Base-by-base conservation (phyloP, 306 rosid genomes). In the Acacia crassicarpa region DNA sequence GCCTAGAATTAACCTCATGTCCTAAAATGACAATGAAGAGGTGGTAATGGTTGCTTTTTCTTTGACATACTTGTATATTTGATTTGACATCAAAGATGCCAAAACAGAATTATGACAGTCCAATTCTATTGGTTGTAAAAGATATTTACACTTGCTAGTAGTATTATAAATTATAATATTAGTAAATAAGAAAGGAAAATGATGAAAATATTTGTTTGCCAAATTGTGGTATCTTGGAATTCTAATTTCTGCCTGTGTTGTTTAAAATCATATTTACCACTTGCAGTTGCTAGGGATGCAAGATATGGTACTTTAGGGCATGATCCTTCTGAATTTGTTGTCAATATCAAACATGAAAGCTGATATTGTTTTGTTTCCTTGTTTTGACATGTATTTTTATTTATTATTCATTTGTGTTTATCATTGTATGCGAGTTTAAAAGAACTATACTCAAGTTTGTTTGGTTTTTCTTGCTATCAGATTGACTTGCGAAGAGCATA, bases 401-500 rank as follows among this genome's bases (percentile, higher is more conserved):
- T 11, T 43, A n/a, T 43, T 22, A 1, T 16, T 59, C 53, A 2
- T 81, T 43, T 79, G 8, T 74, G 74, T 68, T 33, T 38, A 32
- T 54, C 56, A 62, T 68, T 56, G 16, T 41, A 33, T 84, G 8
- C 74, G 76, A 77, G 77, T 74, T 75, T 80, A 9, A 73, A 80
- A 30, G 35, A 67, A 40, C 49, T 66, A 41, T 75, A 30, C 51
- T 41, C 30, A 27, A 56, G 25, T 74, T 51, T 25, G 1, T 40
- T 74, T 23, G 41, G 6, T 43, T 40, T 43, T 61, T 40, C 23
- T 32, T 73, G 27, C 22, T 72, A 22, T 59, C 86, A 87, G 90
- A 74, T 87, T 84, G 90, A 87, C 81, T 73, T 87, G 84, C 88
- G 90, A 41, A 87, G 90, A 79, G 90, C 90, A 66, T 84, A 87